These are phyloP conservation scores for Ustilago xerochloae DNA, from an alignment of 1,284 basidiomycete genomes.

Conservation along the genomic window DNA sequence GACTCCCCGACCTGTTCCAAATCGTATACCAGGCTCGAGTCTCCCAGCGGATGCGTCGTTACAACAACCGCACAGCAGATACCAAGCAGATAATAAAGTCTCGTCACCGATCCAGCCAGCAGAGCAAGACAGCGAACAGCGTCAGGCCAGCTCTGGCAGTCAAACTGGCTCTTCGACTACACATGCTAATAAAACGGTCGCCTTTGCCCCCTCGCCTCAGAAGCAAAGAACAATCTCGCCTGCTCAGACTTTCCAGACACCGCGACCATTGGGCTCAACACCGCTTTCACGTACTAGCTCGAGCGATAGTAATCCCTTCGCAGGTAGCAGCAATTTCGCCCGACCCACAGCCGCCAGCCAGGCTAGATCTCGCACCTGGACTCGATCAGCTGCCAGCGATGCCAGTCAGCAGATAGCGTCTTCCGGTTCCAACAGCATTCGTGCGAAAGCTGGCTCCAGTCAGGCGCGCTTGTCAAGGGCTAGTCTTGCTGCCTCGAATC, in stretches of 20 bases:
- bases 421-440: neutral
- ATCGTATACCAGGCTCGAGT: conserved; percentile 33
- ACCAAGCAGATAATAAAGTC: neutral
- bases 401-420: conserved; percentile 8
- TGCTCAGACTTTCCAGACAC: conserved; percentile 8
- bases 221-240: conserved; percentile 43
- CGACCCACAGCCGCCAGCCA: conserved; percentile 53
- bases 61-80: neutral
- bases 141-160: conserved; percentile 16
- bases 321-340: conserved; percentile 35
- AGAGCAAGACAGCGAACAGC: neutral
- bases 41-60: conserved; percentile 5
- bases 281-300: conserved; percentile 22
- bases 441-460: conserved; percentile 6
- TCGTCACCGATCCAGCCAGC: neutral
- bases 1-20: conserved; percentile 11
- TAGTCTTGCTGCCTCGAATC: conserved; percentile 13
- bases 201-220: conserved; percentile 62
- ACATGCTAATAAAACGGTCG: conserved; percentile 43
- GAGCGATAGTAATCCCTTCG: conserved; percentile 3
- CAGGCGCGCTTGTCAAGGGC: conserved; percentile 8
- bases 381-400: conserved; percentile 31
- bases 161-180: conserved; percentile 12
- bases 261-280: conserved; percentile 3
- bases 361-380: conserved; percentile 37